These are phyloP conservation scores for Aureobasidium sp. DNA, from an alignment of 2,329 filamentous ascomycete species.

Conservation along the genomic window DNA sequence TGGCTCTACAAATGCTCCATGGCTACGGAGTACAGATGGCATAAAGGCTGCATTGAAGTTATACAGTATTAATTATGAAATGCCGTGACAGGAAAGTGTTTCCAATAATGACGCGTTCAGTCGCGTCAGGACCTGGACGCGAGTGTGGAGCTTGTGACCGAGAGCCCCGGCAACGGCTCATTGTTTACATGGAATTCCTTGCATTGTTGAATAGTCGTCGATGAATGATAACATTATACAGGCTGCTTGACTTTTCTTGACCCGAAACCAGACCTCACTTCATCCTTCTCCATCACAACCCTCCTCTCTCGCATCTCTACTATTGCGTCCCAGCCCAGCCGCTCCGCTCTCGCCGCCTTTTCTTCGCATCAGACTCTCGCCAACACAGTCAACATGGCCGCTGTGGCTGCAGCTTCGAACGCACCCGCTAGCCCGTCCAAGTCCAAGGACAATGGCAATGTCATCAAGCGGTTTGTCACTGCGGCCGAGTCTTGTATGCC, in stretches of 20 bases:
- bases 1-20: background rate
- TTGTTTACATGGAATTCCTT: slow-evolving; percentile 9
- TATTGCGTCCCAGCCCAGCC: background rate
- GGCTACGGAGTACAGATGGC: background rate
- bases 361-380: background rate
- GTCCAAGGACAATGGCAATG: slow-evolving; percentile 35
- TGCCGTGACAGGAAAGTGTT: background rate
- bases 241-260: background rate
- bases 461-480: slow-evolving; percentile 40
- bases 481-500: background rate
- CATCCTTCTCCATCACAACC: background rate
- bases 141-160: background rate
- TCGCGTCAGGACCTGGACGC: background rate
- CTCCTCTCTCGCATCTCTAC: slow-evolving; percentile 1
- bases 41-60: background rate
- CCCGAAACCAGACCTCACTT: background rate
- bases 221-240: background rate
- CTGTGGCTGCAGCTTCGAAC: slow-evolving; percentile 23
- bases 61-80: background rate
- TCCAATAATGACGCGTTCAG: background rate
- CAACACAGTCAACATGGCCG: slow-evolving; percentile 23
- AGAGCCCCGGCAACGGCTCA: slow-evolving; percentile 3
- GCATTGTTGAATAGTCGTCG: background rate
- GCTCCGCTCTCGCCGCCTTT: background rate
- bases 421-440: slow-evolving; percentile 27